Evolutionary conservation across 2,329 filamentous ascomycete species (phyloP), one percentile per base, ranked within the genome.

Genomic region (Stemphylium beticola): DNA sequence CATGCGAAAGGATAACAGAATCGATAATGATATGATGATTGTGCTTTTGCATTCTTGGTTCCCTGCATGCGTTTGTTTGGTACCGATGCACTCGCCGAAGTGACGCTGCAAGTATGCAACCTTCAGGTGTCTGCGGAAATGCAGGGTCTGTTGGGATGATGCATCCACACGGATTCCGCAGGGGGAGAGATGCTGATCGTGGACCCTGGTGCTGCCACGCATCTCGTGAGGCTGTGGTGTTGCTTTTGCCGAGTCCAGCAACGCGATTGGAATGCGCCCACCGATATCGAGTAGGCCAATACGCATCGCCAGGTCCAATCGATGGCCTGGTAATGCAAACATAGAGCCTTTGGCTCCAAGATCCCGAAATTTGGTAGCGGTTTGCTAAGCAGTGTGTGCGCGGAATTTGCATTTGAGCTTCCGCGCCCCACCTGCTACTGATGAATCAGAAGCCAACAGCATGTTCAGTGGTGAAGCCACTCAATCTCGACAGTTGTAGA

Each of bases 1-100:
- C 38, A 45, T 45, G 26, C 33, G 20, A 42, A 33, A 47, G 26
- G 32, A 54, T 42, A 49, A 54, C 42, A 53, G 41, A 57, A 54
- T 50, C 33, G 24, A 49, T 44, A 44, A 50, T 50, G 34, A 57
- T 44, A 34, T 49, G 26, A 34, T 33, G n/a, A 22, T 22, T 20
- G 18, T 31, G 6, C 32, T 18, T 44, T 43, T 37, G 24, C 20
- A 15, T 2, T 12, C 8, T n/a, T 20, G 38, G 34, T 41, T 32
- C 33, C 36, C 26, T 34, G 18, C 18, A 36, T 39, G 39, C 24
- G 15, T 24, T 26, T 11, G 9, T 29, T 29, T 29, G 26, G 26
- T 29, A 36, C 17, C 33, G 14, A 15, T 15, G 17, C 3, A 18
- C n/a, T 18, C 10, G 3, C 8, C 7, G 8, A 36, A 36, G 15